phyloP scores from a whole-genome alignment of 2,329 filamentous ascomycete genomes.

The Ceratocystis cacaofunesta region DNA sequence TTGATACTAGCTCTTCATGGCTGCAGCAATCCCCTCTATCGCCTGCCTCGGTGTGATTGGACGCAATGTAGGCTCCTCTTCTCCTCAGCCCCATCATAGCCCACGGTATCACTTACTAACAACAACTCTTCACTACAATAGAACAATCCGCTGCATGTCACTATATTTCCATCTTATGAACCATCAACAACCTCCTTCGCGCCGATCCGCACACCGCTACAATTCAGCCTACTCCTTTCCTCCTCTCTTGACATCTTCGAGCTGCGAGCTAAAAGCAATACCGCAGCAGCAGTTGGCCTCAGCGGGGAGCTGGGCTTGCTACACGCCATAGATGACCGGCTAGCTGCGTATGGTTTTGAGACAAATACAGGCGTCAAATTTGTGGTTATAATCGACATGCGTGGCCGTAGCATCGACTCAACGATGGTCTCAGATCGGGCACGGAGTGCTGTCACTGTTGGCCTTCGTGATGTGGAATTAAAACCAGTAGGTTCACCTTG shows the following conservation, averaged over 20 bases:
- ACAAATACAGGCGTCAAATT: conserved; percentile 92
- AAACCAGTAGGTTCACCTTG: conserved; percentile 40
- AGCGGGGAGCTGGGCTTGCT: conserved; percentile 83
- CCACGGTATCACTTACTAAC: conserved; percentile 1
- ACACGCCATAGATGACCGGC: conserved; percentile 82
- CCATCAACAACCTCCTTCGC: conserved; percentile 36
- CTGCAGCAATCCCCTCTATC: conserved; percentile 58
- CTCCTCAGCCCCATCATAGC: neutral
- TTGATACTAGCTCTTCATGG: conserved; percentile 29
- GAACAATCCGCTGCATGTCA: conserved; percentile 94
- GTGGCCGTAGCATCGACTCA: conserved; percentile 44
- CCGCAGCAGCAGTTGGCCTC: conserved; percentile 36
- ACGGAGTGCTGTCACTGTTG: conserved; percentile 35
- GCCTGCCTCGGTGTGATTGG: conserved; percentile 90
- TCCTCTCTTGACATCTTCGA: conserved; percentile 90
- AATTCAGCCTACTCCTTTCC: conserved; percentile 83
- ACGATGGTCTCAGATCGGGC: conserved; percentile 17
- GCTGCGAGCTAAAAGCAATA: conserved; percentile 60
- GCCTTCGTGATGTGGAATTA: conserved; percentile 71
- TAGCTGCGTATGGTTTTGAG: conserved; percentile 89
- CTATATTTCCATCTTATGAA: conserved; percentile 67
- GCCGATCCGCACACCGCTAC: conserved; percentile 57
- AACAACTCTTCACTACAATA: conserved; percentile 27
- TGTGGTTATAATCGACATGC: conserved; percentile 80
- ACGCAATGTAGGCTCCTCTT: conserved; percentile 53